These are phyloP conservation scores for Miamiensis avidus DNA, from an alignment of 169 alveolate species.

Conservation along the genomic window DNA sequence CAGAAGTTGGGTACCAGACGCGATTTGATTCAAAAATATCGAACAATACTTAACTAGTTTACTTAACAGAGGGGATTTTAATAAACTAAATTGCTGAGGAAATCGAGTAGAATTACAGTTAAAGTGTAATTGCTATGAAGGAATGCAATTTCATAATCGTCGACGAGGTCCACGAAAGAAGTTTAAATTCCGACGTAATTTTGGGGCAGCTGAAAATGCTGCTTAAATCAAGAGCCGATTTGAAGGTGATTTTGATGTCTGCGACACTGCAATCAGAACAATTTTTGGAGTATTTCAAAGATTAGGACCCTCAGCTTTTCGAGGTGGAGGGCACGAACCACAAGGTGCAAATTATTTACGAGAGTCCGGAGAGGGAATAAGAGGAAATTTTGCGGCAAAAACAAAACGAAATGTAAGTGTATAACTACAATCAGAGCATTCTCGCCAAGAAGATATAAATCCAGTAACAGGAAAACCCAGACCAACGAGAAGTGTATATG, in stretches of 20 bases:
- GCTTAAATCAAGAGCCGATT: conserved; percentile 71
- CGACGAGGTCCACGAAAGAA: conserved; percentile 97
- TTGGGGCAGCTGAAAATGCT: conserved; percentile 86
- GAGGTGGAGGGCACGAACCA: neutral
- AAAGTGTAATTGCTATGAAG: conserved; percentile 70
- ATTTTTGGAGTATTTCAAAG: no score
- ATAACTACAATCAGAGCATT: no score
- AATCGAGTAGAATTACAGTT: neutral
- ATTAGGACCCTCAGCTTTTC: no score
- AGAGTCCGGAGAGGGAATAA: conserved; percentile 79
- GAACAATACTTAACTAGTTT: conserved; percentile 21
- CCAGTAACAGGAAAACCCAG: no score
- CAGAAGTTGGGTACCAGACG: conserved; percentile 75
- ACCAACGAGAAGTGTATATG: no score
- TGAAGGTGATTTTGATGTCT: conserved; percentile 92
- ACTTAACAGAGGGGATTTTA: conserved; percentile 28
- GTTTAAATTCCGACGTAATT: conserved; percentile 92
- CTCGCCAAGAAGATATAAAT: no score
- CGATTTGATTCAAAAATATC: conserved; percentile 49
- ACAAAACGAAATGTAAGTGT: no score
- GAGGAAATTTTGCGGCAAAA: no score
- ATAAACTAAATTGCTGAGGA: neutral
- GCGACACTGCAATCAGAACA: conserved; percentile 91
- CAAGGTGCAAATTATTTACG: conserved; percentile 26
- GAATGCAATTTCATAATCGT: conserved; percentile 87